phyloP scores from a whole-genome alignment of 2,329 filamentous ascomycete genomes.

The Cadophora malorum region DNA sequence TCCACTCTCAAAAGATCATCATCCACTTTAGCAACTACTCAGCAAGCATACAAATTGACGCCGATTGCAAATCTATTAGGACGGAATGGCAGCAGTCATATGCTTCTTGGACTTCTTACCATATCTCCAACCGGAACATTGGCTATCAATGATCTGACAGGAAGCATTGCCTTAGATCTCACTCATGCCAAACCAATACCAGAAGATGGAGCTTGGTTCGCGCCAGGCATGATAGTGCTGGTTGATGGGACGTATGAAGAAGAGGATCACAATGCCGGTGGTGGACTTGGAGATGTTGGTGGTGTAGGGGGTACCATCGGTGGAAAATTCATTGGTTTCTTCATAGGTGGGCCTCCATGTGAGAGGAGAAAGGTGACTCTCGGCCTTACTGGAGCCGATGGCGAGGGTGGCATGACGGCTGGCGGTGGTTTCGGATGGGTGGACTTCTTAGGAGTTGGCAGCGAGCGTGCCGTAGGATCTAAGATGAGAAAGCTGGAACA shows the following conservation, averaged over 20 bases:
- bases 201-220: conserved; percentile 88
- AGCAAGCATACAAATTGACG: conserved; percentile 84
- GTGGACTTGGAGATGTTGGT: conserved; percentile 74
- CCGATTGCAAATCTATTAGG: conserved; percentile 79
- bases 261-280: conserved; percentile 75
- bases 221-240: conserved; percentile 93
- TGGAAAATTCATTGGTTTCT: conserved; percentile 90
- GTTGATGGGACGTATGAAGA: conserved; percentile 97
- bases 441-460: conserved; percentile 91
- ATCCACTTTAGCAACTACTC: conserved; percentile 57
- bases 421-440: conserved; percentile 95
- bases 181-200: conserved; percentile 82
- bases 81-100: conserved; percentile 81
- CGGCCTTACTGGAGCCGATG: conserved; percentile 66
- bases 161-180: conserved; percentile 85
- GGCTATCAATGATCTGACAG: conserved; percentile 84
- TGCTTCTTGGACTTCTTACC: conserved; percentile 84
- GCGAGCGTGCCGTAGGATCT: conserved; percentile 80
- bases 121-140: conserved; percentile 82
- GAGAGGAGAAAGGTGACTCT: conserved; percentile 83
- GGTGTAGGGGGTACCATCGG: conserved; percentile 90
- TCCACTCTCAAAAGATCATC: conserved; percentile 63
- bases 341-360: conserved; percentile 88
- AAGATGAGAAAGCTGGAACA: conserved; percentile 84
- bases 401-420: conserved; percentile 63